Evolutionary conservation across 495 filamentous ascomycete species (phyloP), one percentile per base, ranked within the genome.

Genomic region (Neohortaea acidophila): DNA sequence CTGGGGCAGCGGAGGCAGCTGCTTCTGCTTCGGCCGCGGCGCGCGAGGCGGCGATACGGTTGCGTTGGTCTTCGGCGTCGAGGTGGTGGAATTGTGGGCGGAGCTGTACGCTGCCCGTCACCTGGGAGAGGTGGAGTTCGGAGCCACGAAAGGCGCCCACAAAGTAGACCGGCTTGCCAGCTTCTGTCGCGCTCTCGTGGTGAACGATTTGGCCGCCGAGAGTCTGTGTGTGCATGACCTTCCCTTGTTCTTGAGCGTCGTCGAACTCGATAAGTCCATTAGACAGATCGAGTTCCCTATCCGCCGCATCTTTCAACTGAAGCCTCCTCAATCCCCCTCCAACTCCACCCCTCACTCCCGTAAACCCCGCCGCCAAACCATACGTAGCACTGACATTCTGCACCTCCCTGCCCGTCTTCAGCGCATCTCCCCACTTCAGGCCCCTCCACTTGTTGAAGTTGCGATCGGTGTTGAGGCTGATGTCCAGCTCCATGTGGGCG

Each of bases 1-100:
- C 36, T 1, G 14, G 43, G 45, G 21, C 64, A 58, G 4, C 59
- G 57, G 3, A 12, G 32, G 32, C 6, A 60, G 52, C 17, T 66
- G 57, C n/a, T 7, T 33, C 29, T 2, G 10, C 21, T 9, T 22
- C 42, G 4, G 28, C 38, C 5, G n/a, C 38, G 15, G 28, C 31
- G 3, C n/a, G 57, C 40, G 68, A 61, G 15, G 49, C 36, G 15
- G 55, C 51, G 11, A 41, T 31, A 14, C 54, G 59, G 10, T 61
- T 53, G 1, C 57, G 38, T 57, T 81, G 77, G 25, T 68, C 59
- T 29, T 69, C 36, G 0, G 81, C 80, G 54, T 85, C 81, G 18
- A 85, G 51, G 52, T 86, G 79, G 47, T 79, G 72, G 44, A 81
- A 71, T 45, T 84, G 75, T 3, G 81, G 77, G 3, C 78, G 70